Base-by-base conservation (phyloP, 2,329 filamentous ascomycete genomes). In the Penicillium sp. region DNA sequence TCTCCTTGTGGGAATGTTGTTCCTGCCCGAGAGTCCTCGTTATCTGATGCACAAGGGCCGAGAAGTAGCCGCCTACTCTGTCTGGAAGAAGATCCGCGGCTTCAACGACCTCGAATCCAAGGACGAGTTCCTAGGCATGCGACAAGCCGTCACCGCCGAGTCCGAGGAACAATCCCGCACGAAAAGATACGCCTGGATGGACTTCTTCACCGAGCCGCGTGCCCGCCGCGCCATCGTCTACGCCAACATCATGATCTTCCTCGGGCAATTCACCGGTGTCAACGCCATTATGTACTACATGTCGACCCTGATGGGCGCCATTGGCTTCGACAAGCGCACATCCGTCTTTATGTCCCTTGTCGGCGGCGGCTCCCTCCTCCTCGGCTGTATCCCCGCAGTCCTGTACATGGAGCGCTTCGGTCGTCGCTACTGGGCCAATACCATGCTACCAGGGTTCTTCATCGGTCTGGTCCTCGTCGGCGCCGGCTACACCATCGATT, bases 291-390 rank as follows among this genome's bases (percentile, higher is more conserved):
- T 85, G 78, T 88, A 88, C 69, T 88, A 87, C 71, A 86, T 88
- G 83, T 77, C 75, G 0, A 76, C 81, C 0, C 71, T 89, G 6
- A 87, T 88, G 82, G 71, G 70, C 43, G 78, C 84, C 60, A 82
- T 88, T 38, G 84, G 84, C 10, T 88, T 88, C 67, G 67, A 83
- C 59, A 68, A 78, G 6, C 76, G 80, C 50, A 67, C 83, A 43
- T 71, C 82, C 13, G 86, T 83, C 51, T 88, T 87, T 75, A 88
- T 89, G 85, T 87, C 84, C 0, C 77, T 88, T 0, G 84, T 89
- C 12, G 85, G 86, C 3, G 84, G 85, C 24, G 84, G 82, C 3
- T 72, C 84, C 0, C 76, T 89, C 0, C 75, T 88, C 0, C 59
- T 89, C 13, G 84, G 84, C 20, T 84, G 83, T 0, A 83, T 87